Base-by-base conservation (phyloP, 1,139 yeast species). In the Wickerhamomyces sp. region DNA sequence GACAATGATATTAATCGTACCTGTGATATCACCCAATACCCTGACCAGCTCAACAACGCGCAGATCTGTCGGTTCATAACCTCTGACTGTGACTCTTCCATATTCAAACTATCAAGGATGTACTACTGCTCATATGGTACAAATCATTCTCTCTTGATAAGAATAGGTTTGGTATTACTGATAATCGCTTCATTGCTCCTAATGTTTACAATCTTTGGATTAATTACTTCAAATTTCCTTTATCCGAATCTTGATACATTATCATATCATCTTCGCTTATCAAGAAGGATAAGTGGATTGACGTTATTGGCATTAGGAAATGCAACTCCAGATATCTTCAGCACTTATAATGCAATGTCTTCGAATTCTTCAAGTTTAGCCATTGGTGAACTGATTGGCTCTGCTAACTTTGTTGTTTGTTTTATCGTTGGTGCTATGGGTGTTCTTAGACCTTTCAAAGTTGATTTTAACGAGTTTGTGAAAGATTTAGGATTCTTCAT, bases 271-370 rank as follows among this genome's bases (percentile, higher is more conserved):
- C 66, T 89, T 18, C 76, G 79, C 11, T 65, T 91, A 41, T 79
- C 93, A 11, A 94, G 89, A 52, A 80, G 87, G 46, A 68, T 91
- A 35, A 86, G 96, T 4, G 98, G 98, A 0, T 76, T 91, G 55
- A 91, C 97, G 0, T 69, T 91, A 40, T 69, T 93, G 47, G 96
- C 99, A 0, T 72, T 91, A 51, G 98, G 98, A 0, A 93, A 93
- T 63, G 93, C 96, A 10, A 76, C 95, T 0, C 96, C 98, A 0
- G 99, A 93, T 64, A 81, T 93, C 5, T 75, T 90, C 41, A 78
- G 94, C 42, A 89, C 96, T 0, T 88, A 80, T 61, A 82, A 83
- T 37, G 96, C 96, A 7, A 78, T 90, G 78, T 72, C 73, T 36
- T 66, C 79, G 4, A 83, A 79, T 15, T 78, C 86, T 6, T 81